Evolutionary conservation across 176 grass and related monocot genomes (phyloP).

Genomic region (Eremochloa ophiuroides): DNA sequence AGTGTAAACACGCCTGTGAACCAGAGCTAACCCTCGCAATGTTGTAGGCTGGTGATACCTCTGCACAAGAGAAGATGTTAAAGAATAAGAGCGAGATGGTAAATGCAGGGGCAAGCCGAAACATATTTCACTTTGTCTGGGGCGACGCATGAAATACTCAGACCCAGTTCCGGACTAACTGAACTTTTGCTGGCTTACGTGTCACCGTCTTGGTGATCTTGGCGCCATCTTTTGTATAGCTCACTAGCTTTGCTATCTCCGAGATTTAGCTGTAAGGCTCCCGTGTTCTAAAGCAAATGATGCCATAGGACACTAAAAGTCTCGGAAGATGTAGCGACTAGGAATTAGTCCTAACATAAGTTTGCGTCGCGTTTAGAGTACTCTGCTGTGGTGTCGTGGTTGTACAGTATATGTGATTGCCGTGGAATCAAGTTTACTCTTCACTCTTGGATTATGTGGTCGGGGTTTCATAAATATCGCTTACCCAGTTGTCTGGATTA

Average conservation of each 20-base stretch:
- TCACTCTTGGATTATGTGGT: neutral
- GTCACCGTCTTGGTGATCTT: neutral
- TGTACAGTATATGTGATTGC: neutral
- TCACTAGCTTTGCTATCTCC: neutral
- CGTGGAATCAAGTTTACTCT: neutral
- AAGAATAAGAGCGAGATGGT: conserved; percentile 51
- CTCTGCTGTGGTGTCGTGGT: neutral
- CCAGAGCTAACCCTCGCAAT: neutral
- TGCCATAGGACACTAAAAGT: neutral
- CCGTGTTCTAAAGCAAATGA: neutral
- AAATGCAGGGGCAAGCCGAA: conserved; percentile 52
- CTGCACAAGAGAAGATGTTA: conserved; percentile 72
- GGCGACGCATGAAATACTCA: neutral
- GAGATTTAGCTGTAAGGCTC: neutral
- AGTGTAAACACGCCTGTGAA: neutral
- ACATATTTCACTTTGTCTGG: conserved; percentile 76
- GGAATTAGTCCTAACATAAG: neutral
- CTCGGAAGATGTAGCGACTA: neutral
- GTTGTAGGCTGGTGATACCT: conserved; percentile 55
- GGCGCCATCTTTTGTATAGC: neutral
- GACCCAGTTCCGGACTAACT: neutral
- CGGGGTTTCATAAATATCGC: neutral
- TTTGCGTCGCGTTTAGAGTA: neutral
- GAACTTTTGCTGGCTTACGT: neutral
- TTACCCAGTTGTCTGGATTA: neutral